A percentile compares a stretch with the other conserved stretches of the same genome.
Evolutionary conservation across 257 asterid genomes (phyloP).

Genomic region (Paraleonurus japonicus): DNA sequence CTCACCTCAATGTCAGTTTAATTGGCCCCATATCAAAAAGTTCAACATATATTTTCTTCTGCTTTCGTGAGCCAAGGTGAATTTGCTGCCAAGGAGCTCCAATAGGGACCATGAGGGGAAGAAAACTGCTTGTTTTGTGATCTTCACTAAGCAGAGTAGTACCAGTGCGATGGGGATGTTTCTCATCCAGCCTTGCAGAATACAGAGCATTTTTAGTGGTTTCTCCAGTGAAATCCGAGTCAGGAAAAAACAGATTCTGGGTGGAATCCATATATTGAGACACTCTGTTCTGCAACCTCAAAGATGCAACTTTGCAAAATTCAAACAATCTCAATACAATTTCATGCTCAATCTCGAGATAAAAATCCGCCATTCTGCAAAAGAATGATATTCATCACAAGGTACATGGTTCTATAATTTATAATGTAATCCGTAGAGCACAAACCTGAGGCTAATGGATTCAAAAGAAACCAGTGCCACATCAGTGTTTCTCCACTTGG

Average conservation of each 20-base stretch:
- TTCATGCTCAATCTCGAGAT: conserved; percentile 92
- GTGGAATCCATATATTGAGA: conserved; percentile 47
- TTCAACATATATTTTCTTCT: conserved; percentile 86
- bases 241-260: conserved; percentile 46
- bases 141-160: conserved; percentile 36
- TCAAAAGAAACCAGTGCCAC: conserved; percentile 74
- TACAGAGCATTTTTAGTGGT: conserved; percentile 31
- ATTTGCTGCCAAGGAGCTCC: conserved; percentile 99
- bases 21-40: conserved; percentile 81
- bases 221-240: conserved; percentile 37
- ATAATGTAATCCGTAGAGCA: conserved; percentile 12
- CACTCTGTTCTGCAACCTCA: conserved; percentile 59
- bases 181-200: conserved; percentile 40
- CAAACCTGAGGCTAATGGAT: conserved; percentile 74
- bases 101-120: conserved; percentile 69
- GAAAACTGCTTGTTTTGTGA: conserved; percentile 37
- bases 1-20: conserved; percentile 81
- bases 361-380: conserved; percentile 81
- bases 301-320: conserved; percentile 57
- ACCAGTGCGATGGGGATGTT: conserved; percentile 30
- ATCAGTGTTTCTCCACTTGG: conserved; percentile 87
- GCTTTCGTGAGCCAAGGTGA: conserved; percentile 63
- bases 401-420: conserved; percentile 22
- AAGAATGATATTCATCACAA: conserved; percentile 22
- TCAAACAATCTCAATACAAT: conserved; percentile 72